These are phyloP conservation scores for Mrakia hoshinonis DNA, from an alignment of 768 basidiomycete genomes.

Conservation along the genomic window DNA sequence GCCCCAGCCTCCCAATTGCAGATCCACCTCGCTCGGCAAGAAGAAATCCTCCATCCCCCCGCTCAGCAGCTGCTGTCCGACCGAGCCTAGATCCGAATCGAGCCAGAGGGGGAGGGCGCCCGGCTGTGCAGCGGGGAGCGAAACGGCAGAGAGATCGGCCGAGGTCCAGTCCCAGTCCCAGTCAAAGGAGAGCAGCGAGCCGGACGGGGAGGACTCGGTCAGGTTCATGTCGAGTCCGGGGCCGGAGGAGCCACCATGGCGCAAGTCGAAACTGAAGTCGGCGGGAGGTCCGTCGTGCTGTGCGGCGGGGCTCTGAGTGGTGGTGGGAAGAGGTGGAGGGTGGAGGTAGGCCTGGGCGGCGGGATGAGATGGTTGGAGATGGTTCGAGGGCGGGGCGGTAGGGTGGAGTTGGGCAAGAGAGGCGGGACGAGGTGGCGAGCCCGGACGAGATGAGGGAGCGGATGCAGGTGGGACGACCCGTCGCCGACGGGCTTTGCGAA, in stretches of 20 bases:
- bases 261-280: neutral
- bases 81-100: conserved; percentile 4
- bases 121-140: neutral
- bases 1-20: neutral
- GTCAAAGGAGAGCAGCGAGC: neutral
- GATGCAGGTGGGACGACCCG: conserved; percentile 46
- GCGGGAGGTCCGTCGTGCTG: too few relatives aligned
- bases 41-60: conserved; percentile 30
- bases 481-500: conserved; percentile 49
- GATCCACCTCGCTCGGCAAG: conserved; percentile 1
- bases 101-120: conserved; percentile 9
- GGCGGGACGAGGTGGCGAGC: neutral
- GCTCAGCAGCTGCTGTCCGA: conserved; percentile 21
- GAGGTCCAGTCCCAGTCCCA: neutral
- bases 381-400: neutral
- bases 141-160: neutral
- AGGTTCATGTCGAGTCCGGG: neutral
- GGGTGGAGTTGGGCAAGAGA: neutral
- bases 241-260: neutral
- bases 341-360: neutral
- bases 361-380: neutral
- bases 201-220: neutral
- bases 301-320: too few relatives aligned
- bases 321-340: neutral
- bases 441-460: conserved; percentile 43